Conservation (phyloP, 2,329 filamentous ascomycete genomes). For the Fusarium veterinarium region DNA sequence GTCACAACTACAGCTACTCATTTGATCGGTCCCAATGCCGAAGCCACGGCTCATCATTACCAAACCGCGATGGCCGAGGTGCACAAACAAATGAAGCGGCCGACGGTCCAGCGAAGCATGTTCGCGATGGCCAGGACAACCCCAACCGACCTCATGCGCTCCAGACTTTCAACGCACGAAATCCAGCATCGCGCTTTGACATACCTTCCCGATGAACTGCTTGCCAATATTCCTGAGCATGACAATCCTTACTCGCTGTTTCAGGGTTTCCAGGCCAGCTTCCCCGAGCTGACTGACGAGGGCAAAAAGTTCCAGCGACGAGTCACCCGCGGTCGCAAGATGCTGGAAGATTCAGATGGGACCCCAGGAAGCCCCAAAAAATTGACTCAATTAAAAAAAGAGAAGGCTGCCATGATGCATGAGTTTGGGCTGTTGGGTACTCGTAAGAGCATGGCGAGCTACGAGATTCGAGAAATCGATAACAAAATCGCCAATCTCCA, state of each 20-base stretch:
- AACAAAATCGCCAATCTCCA: constrained; percentile 95
- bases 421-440: constrained; percentile 91
- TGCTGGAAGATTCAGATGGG: constrained; percentile 74
- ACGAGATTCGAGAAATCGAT: constrained; percentile 96
- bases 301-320: constrained; percentile 77
- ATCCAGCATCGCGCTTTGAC: constrained; percentile 94
- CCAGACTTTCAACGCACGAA: constrained; percentile 88
- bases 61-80: constrained; percentile 89
- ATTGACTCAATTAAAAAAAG: constrained; percentile 80
- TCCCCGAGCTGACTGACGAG: constrained; percentile 78
- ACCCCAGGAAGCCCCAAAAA: constrained; percentile 70
- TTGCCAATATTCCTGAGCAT: constrained; percentile 88
- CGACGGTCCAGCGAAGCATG: constrained; percentile 86
- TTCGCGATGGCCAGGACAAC: constrained; percentile 92
- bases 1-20: constrained; percentile 93
- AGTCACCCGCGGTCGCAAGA: constrained; percentile 79
- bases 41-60: constrained; percentile 74
- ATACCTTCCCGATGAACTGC: constrained; percentile 88
- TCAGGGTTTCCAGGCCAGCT: constrained; percentile 92
- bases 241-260: constrained; percentile 92
- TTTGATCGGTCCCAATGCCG: constrained; percentile 76
- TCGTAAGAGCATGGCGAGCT: constrained; percentile 96
- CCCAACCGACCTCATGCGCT: constrained; percentile 93
- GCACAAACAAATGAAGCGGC: constrained; percentile 87
- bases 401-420: constrained; percentile 83